Base-by-base conservation (phyloP, 768 basidiomycete species). In the Russula olivacea region DNA sequence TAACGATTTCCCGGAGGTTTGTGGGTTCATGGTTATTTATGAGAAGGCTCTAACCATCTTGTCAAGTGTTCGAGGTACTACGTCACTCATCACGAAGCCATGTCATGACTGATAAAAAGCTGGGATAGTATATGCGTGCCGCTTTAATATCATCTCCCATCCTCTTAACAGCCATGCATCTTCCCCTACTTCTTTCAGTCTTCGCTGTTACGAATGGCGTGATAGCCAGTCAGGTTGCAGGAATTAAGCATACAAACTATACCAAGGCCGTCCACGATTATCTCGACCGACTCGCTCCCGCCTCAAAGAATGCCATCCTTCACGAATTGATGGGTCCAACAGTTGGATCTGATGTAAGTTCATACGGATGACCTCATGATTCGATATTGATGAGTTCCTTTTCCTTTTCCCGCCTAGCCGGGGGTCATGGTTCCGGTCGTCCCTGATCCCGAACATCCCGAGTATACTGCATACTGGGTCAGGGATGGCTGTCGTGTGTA, bases 401-500 rank as follows among this genome's bases (percentile, higher is more conserved):
- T 10, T n/a, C 3, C 2, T 45, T 34, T 32, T 34, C 11, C 11
- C 36, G 15, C 8, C 4, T 12, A 64, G 53, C 59, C 63, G 1
- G 62, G 62, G 25, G 47, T 61, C 53, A 32, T 64, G 9, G n/a
- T 59, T 40, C 58, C 58, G 30, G 12, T 43, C 14, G 34, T 61
- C 0, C 47, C 53, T 30, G 59, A 54, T 32, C 41, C 56, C 4
- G 41, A 38, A 28, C 53, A 30, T 30, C 63, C 53, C 12, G 59
- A 55, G 49, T 55, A 21, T 4, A 30, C 23, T 6, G 36, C 32
- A 12, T 64, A 40, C 38, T 55, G 58, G 58, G 11, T 64, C 48
- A 53, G 63, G 43, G 63, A 64, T 55, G 58, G 28, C 28, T 64
- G 59, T 49, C 59, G 51, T 21, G 21, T 61, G 32, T 64, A 64